Evolutionary conservation across 2,329 filamentous ascomycete species (phyloP).

Genomic region (Talaromyces sp.): DNA sequence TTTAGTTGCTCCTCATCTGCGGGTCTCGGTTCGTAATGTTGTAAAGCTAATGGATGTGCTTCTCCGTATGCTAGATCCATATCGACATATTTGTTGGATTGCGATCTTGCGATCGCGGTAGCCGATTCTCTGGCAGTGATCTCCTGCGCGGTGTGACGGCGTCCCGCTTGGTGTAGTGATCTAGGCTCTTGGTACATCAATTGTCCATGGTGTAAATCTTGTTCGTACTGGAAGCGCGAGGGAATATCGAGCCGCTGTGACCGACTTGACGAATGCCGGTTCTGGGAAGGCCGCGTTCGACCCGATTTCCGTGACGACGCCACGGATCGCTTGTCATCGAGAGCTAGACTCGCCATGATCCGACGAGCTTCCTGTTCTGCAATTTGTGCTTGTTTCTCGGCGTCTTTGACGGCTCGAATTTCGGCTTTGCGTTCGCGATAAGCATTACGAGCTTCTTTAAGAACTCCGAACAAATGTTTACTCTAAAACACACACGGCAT

Average conservation of each 20-base stretch:
- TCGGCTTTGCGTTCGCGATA: slow-evolving; percentile 86
- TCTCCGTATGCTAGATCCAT: slow-evolving; percentile 91
- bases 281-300: slow-evolving; percentile 28
- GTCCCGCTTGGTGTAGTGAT: slow-evolving; percentile 26
- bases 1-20: slow-evolving; percentile 57
- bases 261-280: slow-evolving; percentile 22
- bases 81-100: slow-evolving; percentile 56
- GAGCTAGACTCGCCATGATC: slow-evolving; percentile 45
- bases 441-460: slow-evolving; percentile 84
- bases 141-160: slow-evolving; percentile 40
- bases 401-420: slow-evolving; percentile 66
- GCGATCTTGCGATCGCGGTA: slow-evolving; percentile 29
- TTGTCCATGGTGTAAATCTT: slow-evolving; percentile 14
- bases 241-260: slow-evolving; percentile 15
- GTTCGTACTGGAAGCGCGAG: slow-evolving; percentile 18
- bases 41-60: slow-evolving; percentile 61
- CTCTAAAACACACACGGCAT: slow-evolving; percentile 54
- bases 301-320: slow-evolving; percentile 42
- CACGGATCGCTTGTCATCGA: slow-evolving; percentile 47
- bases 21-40: slow-evolving; percentile 44
- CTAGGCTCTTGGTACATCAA: slow-evolving; percentile 7
- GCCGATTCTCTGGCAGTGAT: slow-evolving; percentile 27
- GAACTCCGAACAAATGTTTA: slow-evolving; percentile 83
- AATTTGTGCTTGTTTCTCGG: slow-evolving; percentile 59
- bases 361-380: slow-evolving; percentile 29